Evolutionary conservation across 306 rosid genomes (phyloP), one percentile per base, ranked within the genome.

Genomic region (Trifolium pratense): DNA sequence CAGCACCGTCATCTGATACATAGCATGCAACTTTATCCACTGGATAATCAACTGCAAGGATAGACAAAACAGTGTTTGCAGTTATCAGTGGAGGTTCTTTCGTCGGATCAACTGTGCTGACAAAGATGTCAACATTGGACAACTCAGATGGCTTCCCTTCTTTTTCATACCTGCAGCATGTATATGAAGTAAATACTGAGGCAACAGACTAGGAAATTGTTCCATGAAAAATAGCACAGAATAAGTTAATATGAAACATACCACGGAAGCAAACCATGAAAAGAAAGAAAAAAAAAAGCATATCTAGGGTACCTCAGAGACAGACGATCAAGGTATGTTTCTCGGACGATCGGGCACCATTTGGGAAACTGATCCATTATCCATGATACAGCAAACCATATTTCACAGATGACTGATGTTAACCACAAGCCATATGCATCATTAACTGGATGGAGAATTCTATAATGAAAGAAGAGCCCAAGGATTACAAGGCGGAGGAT

Each of bases 1-100:
- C 97, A 71, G 97, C 97, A 75, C 97, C 97, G 81, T 91, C 97
- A 68, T 91, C 94, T 40, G 97, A 91, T 75, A 91, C 97, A 81
- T 91, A 91, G 87, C 97, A 91, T 18, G 88, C 84, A 61, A 89
- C 92, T 79, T 91, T 91, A 48, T 91, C 94, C 2, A 85, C 84
- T 15, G 97, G 90, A 79, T 91, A 91, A 76, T 91, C 94, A 25
- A 85, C 97, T 0, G 89, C 91, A 11, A 91, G 92, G 75, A 91
- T 91, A 34, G 97, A 89, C 20, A 91, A 86, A 62, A 91, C 94
- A 1, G 94, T 91, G 77, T 91, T 91, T 71, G 94, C 92, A 3
- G 97, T 91, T 59, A 91, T 89, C 1, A 91, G 75, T 0, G 94
- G 97, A 79, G 97, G 97, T 69, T 91, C 97, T 75, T 91, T 91